phyloP scores from a whole-genome alignment of 2,329 filamentous ascomycete genomes.

The Paramyrothecium roridum region DNA sequence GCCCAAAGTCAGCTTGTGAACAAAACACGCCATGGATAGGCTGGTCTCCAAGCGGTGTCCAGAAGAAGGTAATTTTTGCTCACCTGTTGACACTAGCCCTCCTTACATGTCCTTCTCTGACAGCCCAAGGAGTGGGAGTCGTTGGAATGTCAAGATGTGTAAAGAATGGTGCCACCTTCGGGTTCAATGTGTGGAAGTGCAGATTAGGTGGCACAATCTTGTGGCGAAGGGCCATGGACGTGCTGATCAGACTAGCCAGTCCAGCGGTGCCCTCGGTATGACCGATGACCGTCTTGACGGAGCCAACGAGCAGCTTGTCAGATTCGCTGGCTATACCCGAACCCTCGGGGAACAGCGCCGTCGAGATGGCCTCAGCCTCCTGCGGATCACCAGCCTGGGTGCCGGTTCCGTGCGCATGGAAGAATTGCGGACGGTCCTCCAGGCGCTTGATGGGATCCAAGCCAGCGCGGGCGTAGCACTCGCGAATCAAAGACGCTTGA shows the following conservation, averaged over 20 bases:
- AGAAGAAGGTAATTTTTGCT: conserved; percentile 41
- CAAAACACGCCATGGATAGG: conserved; percentile 38
- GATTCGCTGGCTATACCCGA: conserved; percentile 14
- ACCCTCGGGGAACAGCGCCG: conserved; percentile 36
- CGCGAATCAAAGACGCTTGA: conserved; percentile 38
- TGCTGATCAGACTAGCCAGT: background rate
- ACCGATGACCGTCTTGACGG: conserved; percentile 35
- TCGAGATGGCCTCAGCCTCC: conserved; percentile 47
- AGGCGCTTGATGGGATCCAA: conserved; percentile 22
- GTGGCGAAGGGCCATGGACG: background rate
- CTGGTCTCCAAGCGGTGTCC: conserved; percentile 40
- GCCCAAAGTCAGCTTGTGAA: conserved; percentile 29
- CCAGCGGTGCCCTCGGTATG: conserved; percentile 13
- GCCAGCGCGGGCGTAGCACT: conserved; percentile 27
- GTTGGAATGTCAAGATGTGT: background rate
- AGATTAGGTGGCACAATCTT: background rate
- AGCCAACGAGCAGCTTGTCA: conserved; percentile 40
- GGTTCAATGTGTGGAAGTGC: background rate
- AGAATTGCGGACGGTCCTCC: conserved; percentile 15
- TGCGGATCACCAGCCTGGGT: conserved; percentile 54
- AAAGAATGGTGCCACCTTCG: background rate
- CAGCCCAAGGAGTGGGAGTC: background rate
- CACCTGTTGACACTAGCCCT: background rate
- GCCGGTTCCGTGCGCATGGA: conserved; percentile 55
- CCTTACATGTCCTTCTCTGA: background rate